phyloP scores from a whole-genome alignment of 768 basidiomycete genomes.

The Mycena galericulata region DNA sequence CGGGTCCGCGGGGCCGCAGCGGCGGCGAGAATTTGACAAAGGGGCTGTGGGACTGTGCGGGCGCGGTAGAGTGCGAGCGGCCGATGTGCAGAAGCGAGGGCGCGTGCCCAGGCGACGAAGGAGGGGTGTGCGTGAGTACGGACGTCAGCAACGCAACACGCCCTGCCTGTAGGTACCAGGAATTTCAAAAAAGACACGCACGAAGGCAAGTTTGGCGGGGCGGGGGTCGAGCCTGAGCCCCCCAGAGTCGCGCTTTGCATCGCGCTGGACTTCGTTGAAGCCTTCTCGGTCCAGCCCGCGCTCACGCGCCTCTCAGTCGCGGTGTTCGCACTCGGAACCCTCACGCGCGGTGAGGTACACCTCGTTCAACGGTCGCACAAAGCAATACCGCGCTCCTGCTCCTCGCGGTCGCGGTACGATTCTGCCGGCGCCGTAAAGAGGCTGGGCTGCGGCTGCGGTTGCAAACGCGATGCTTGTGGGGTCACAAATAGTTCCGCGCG shows the following conservation, averaged over 20 bases:
- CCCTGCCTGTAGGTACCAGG: too few species aligned
- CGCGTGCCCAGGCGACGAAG: too few species aligned
- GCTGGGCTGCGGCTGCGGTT: background rate
- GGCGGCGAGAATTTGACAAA: slow-evolving; percentile 52
- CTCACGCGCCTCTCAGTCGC: slow-evolving; percentile 24
- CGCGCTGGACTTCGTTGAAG: slow-evolving; percentile 55
- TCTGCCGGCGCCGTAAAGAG: background rate
- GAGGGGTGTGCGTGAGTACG: slow-evolving; percentile 27
- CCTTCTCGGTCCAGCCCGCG: slow-evolving; percentile 49
- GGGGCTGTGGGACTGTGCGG: slow-evolving; percentile 55
- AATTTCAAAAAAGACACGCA: too few species aligned
- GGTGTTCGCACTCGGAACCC: slow-evolving; percentile 36
- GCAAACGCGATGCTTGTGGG: slow-evolving; percentile 46
- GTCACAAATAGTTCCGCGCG: slow-evolving; percentile 75
- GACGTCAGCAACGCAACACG: too few species aligned
- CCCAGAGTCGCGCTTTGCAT: slow-evolving; percentile 65
- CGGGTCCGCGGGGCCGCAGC: slow-evolving; percentile 47
- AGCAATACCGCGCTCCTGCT: slow-evolving; percentile 18
- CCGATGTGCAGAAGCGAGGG: slow-evolving; percentile 29
- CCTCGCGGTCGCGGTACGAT: slow-evolving; percentile 26
- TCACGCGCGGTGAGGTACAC: slow-evolving; percentile 49
- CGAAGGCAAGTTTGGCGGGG: too few species aligned
- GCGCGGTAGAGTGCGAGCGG: slow-evolving; percentile 60
- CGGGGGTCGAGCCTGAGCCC: slow-evolving; percentile 29
- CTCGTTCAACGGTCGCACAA: slow-evolving; percentile 41